phyloP scores from a whole-genome alignment of 148 eudicot species.

The Rhododendron molle region DNA sequence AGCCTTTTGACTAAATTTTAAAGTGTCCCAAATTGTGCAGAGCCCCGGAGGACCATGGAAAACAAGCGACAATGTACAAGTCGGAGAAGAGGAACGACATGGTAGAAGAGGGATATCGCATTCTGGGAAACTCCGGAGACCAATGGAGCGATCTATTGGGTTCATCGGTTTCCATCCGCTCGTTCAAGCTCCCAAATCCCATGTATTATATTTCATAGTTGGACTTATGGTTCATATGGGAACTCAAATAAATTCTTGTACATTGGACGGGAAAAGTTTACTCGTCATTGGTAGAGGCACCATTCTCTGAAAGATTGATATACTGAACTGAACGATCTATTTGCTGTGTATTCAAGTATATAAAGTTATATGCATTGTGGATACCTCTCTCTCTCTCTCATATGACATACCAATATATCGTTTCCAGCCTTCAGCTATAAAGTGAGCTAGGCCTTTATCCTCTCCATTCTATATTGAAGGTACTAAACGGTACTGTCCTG shows the following conservation, averaged over 20 bases:
- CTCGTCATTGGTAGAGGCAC: background rate
- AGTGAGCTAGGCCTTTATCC: too few relatives aligned
- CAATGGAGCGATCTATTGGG: conserved; percentile 94
- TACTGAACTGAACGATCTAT: background rate
- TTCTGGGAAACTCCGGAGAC: conserved; percentile 80
- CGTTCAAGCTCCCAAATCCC: conserved; percentile 92
- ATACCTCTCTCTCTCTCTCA: background rate
- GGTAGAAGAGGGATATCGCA: conserved; percentile 61
- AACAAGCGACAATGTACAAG: conserved; percentile 57
- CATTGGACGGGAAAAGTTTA: background rate
- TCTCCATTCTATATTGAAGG: too few relatives aligned
- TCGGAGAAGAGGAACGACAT: conserved; percentile 74
- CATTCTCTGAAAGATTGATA: background rate
- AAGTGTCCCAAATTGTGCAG: background rate
- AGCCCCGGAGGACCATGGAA: conserved; percentile 30
- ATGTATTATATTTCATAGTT: conserved; percentile 76
- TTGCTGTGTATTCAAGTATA: background rate
- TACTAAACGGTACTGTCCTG: too few relatives aligned
- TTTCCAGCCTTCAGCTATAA: too few relatives aligned
- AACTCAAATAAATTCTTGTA: background rate
- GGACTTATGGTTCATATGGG: background rate
- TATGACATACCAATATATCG: too few relatives aligned
- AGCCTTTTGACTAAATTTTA: background rate
- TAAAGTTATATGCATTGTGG: background rate
- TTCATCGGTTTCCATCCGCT: conserved; percentile 51